A percentile compares a stretch with the other conserved stretches of the same genome.
phyloP scores from a whole-genome alignment of 176 grass and related monocot genomes.

The Pontederia crassipes region DNA sequence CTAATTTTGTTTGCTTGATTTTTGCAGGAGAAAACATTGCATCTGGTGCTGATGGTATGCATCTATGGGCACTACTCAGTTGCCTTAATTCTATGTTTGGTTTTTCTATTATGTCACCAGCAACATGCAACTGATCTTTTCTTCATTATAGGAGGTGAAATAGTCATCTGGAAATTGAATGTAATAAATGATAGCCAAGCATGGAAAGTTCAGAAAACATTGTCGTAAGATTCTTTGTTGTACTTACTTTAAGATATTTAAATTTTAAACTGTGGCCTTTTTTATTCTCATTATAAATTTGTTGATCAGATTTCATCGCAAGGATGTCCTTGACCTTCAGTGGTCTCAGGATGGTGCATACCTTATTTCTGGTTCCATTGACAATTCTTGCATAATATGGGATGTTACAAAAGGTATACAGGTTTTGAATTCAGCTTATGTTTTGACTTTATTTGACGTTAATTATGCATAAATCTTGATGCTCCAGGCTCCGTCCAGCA shows the following conservation, averaged over 20 bases:
- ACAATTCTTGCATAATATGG: constrained; percentile 98
- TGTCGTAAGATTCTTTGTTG: constrained; percentile 1
- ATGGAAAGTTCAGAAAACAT: constrained; percentile 12
- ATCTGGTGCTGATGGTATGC: constrained; percentile 83
- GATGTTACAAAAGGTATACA: constrained; percentile 67
- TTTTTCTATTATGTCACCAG: not conserved
- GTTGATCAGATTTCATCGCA: constrained; percentile 77
- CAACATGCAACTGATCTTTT: not conserved
- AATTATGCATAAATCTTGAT: not conserved
- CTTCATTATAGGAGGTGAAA: constrained; percentile 50
- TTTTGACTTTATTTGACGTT: not conserved
- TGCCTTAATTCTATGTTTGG: not conserved
- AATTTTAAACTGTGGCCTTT: not conserved
- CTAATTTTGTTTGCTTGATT: constrained; percentile 4
- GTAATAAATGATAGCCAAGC: constrained; percentile 27
- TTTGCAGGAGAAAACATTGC: constrained; percentile 67
- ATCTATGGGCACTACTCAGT: constrained; percentile 10
- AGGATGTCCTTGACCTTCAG: constrained; percentile 94
- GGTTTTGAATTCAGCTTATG: not conserved
- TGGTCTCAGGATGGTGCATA: constrained; percentile 62
- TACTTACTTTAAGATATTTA: not conserved
- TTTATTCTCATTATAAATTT: constrained; percentile 3
- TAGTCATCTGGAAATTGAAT: constrained; percentile 67
- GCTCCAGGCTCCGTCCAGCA: constrained; percentile 61
- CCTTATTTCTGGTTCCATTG: constrained; percentile 86